These are phyloP conservation scores for Chytriomyces sp. DNA, from an alignment of 192 early-diverging fungal species.

Conservation along the genomic window DNA sequence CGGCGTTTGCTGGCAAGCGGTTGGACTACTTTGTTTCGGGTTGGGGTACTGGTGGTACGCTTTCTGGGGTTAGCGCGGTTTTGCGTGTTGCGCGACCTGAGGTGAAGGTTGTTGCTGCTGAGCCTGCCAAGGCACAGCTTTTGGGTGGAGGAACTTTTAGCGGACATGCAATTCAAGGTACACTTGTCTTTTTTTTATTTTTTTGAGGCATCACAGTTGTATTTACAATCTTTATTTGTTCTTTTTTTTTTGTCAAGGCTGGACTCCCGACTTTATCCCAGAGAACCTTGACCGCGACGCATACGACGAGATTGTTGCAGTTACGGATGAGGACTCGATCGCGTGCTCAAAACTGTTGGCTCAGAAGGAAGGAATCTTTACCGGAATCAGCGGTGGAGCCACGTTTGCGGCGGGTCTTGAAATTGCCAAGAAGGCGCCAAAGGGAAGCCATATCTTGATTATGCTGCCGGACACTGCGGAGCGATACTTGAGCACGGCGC, in stretches of 20 bases:
- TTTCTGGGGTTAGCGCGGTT: conserved; percentile 36
- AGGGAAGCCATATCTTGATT: conserved; percentile 36
- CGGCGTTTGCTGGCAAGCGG: conserved; percentile 40
- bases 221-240: too few species aligned
- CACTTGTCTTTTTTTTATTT: too few species aligned
- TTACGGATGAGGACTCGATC: conserved; percentile 44
- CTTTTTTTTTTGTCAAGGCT: background rate
- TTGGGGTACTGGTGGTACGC: conserved; percentile 47
- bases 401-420: conserved; percentile 35
- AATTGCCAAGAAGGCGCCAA: conserved; percentile 33
- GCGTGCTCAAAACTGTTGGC: conserved; percentile 37
- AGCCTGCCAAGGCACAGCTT: conserved; percentile 39
- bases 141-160: conserved; percentile 29
- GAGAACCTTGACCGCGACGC: conserved; percentile 35
- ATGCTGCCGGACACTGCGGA: conserved; percentile 47
- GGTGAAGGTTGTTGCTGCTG: conserved; percentile 37
- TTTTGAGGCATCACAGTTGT: too few species aligned
- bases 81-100: conserved; percentile 37
- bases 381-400: conserved; percentile 41
- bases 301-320: conserved; percentile 37
- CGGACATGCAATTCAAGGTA: conserved; percentile 39
- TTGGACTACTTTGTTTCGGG: conserved; percentile 51
- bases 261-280: conserved; percentile 46
- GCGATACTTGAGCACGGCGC: conserved; percentile 42
- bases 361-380: conserved; percentile 46